Evolutionary conservation across 2,329 filamentous ascomycete genomes (phyloP).

Genomic region (Beauveria sp.): DNA sequence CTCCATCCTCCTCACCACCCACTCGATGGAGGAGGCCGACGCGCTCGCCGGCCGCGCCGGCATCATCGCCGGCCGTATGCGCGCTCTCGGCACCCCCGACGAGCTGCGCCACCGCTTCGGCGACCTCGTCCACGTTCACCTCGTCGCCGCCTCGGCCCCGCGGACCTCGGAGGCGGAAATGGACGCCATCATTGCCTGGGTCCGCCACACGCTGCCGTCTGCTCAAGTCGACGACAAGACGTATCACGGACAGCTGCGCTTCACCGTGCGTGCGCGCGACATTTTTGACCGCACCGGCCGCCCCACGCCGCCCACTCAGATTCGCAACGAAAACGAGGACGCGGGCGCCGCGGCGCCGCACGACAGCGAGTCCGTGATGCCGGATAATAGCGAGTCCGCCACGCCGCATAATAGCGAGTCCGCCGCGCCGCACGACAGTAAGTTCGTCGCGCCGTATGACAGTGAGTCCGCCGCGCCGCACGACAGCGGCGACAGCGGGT

Average conservation of each 20-base stretch:
- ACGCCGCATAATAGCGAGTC: conserved; percentile 25
- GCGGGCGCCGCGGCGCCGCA: conserved; percentile 22
- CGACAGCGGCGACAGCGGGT: conserved; percentile 22
- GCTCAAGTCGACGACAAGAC: conserved; percentile 65
- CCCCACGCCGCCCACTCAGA: background rate
- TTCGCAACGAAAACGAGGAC: background rate
- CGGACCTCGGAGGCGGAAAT: conserved; percentile 65
- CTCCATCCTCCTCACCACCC: conserved; percentile 82
- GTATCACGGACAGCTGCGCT: conserved; percentile 83
- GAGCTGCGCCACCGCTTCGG: conserved; percentile 68
- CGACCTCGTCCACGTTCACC: conserved; percentile 71
- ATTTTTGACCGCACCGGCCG: background rate
- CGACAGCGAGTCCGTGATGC: conserved; percentile 28
- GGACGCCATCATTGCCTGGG: conserved; percentile 57
- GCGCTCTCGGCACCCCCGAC: conserved; percentile 72
- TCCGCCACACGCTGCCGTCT: conserved; percentile 50
- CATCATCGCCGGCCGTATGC: conserved; percentile 79
- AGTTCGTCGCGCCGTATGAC: conserved; percentile 34
- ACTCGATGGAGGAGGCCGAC: conserved; percentile 93
- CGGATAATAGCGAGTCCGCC: conserved; percentile 33
- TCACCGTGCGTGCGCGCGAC: conserved; percentile 56
- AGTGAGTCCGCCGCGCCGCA: conserved; percentile 33
- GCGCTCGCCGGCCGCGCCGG: conserved; percentile 76
- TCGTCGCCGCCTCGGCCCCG: conserved; percentile 69
- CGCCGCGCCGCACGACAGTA: conserved; percentile 26